Conservation (phyloP, 129 eudicot genomes). For the Gnaphalium uliginosum region DNA sequence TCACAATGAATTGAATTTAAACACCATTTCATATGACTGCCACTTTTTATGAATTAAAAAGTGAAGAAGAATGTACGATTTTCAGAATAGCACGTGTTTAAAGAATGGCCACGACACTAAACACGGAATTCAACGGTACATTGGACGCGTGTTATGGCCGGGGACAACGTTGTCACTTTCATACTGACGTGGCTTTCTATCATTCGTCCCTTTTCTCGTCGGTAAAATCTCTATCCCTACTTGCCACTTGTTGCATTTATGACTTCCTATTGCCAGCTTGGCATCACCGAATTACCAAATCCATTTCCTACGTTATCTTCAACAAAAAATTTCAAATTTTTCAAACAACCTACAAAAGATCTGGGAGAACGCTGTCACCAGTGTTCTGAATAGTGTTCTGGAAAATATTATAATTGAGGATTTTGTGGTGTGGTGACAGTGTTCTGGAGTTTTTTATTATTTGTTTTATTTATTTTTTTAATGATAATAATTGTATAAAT, state of each 20-base stretch:
- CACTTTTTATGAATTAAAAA: background rate
- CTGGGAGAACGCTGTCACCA: no score
- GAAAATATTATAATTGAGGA: no score
- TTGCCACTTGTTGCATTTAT: constrained; percentile 37
- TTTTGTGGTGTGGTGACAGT: no score
- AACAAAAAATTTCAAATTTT: no score
- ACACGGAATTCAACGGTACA: constrained; percentile 20
- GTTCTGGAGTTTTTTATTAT: no score
- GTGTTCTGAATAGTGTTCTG: no score
- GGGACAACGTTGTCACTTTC: constrained; percentile 35
- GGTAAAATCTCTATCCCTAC: constrained; percentile 28
- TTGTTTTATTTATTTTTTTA: no score
- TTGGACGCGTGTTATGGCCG: constrained; percentile 41
- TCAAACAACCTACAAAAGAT: background rate
- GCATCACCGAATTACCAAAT: constrained; percentile 6
- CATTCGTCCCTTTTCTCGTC: constrained; percentile 19
- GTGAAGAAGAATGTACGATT: constrained; percentile 16
- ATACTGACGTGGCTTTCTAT: constrained; percentile 22
- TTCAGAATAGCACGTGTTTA: constrained; percentile 29
- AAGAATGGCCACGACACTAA: constrained; percentile 20
- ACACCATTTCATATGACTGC: background rate
- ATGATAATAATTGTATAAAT: no score
- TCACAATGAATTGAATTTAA: background rate
- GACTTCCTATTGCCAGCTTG: constrained; percentile 16
- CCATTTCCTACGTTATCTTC: constrained; percentile 10